Evolutionary conservation across 768 basidiomycete genomes (phyloP).

Genomic region (Termitomyces heimii): DNA sequence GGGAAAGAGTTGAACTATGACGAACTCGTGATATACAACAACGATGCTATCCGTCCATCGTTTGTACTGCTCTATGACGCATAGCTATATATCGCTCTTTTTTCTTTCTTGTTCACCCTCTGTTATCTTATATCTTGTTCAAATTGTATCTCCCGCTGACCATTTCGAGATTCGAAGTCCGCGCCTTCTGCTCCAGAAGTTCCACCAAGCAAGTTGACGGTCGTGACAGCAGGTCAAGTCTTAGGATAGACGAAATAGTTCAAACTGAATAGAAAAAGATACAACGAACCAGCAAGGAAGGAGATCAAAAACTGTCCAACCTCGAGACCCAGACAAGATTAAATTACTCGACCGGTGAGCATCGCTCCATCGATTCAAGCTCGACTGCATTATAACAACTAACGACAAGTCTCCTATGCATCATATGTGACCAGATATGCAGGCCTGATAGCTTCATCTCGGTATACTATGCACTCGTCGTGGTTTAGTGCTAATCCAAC

Average conservation of each 20-base stretch:
- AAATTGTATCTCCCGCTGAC: too few species aligned
- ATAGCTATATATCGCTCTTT: conserved; percentile 13
- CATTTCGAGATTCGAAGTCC: too few species aligned
- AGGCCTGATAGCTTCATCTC: conserved; percentile 65
- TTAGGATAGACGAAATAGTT: not conserved
- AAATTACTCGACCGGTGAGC: too few species aligned
- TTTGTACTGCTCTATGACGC: conserved; percentile 67
- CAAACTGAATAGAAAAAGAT: not conserved
- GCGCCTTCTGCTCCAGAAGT: not conserved
- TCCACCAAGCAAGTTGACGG: not conserved
- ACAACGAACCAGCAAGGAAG: not conserved
- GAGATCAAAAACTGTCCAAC: not conserved
- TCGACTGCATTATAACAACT: not conserved
- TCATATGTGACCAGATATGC: conserved; percentile 70
- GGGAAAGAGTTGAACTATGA: conserved; percentile 67
- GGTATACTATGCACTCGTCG: conserved; percentile 66
- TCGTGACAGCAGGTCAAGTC: not conserved
- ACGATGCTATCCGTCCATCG: conserved; percentile 68
- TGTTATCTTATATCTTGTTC: not conserved
- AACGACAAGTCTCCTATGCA: not conserved
- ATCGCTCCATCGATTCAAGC: not conserved
- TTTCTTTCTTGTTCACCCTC: not conserved
- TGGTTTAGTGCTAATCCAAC: conserved; percentile 61
- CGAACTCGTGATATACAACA: conserved; percentile 63
- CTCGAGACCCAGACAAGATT: not conserved